Evolutionary conservation across 1,139 yeast species (phyloP), one percentile per base, ranked within the genome.

Genomic region (Geotrichum citri-aurantii): DNA sequence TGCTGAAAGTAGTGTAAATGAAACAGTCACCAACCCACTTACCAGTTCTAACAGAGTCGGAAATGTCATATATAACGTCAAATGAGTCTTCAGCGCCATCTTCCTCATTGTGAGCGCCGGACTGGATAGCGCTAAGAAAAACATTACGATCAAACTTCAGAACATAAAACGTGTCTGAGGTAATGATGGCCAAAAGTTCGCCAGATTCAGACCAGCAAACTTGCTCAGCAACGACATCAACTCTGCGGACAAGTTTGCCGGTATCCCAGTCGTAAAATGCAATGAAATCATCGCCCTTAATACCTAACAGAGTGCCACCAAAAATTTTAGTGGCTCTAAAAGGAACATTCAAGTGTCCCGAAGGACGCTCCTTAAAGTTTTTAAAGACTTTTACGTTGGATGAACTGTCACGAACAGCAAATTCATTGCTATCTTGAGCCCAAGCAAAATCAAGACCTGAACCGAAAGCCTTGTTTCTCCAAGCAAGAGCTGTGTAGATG

Each of bases 21-120:
- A 92, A 92, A 50, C 95, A 97, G 76, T 93, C 98, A 65, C 99
- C 99, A 68, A 92, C 90, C 88, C 97, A 93, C 72, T 86, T 86
- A 68, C 97, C 97, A 23, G 96, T 86, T 62, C 88, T 83, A 48
- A 93, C 83, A 33, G 86, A 76, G 70, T 93, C 99, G 59, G 84
- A 83, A 63, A 91, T 81, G 63, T 95, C 96, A 69, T 85, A 83
- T 60, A 89, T 77, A 31, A 92, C 95, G 62, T 89, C 95, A 72
- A 95, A 90, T 11, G 95, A 82, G 50, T 81, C 85, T 69, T 87
- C 96, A 48, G 88, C 88, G 64, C 97, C 97, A 71, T 90, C 96
- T 69, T 88, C 95, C 14, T 85, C 83, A 67, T 85, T 89, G 61
- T 84, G 75, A 17, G 64, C 62, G 61, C 82, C 88, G 57, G 77